A percentile compares a stretch with the other conserved stretches of the same genome.
Conservation (phyloP, 148 eudicot genomes). For the Pharnaceum exiguum region DNA sequence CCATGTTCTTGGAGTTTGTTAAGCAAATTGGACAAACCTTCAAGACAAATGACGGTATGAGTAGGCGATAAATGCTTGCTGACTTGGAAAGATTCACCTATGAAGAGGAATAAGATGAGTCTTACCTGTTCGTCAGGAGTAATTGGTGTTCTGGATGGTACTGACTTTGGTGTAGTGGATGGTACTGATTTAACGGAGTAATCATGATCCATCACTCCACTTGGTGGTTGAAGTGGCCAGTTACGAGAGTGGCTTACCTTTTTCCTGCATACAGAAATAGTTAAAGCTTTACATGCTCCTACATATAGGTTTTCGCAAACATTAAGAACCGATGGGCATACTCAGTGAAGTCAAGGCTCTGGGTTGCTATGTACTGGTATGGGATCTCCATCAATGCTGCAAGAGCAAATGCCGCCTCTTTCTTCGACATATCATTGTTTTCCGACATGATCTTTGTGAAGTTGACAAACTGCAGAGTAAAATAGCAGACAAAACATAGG, state of each 20-base stretch:
- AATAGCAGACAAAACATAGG: background rate
- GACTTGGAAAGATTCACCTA: background rate
- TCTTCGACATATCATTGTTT: slow-evolving; percentile 40
- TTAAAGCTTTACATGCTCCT: slow-evolving; percentile 2
- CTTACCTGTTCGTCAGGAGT: slow-evolving; percentile 47
- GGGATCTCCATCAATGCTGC: slow-evolving; percentile 91
- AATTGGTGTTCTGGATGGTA: slow-evolving; percentile 25
- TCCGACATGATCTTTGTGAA: slow-evolving; percentile 75
- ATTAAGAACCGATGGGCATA: slow-evolving; percentile 14
- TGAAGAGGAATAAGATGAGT: background rate
- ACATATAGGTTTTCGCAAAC: background rate
- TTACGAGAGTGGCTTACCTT: slow-evolving; percentile 13
- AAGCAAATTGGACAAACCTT: slow-evolving; percentile 81
- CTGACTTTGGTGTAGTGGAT: slow-evolving; percentile 16
- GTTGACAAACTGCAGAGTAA: slow-evolving; percentile 57
- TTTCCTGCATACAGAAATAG: slow-evolving; percentile 20
- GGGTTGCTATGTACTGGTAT: slow-evolving; percentile 62
- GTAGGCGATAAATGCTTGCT: background rate
- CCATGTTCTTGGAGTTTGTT: slow-evolving; percentile 71
- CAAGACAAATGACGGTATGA: slow-evolving; percentile 2
- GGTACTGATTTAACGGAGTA: slow-evolving; percentile 29
- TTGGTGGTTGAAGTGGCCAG: slow-evolving; percentile 64
- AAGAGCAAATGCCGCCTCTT: slow-evolving; percentile 78
- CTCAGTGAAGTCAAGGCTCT: slow-evolving; percentile 37
- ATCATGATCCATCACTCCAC: slow-evolving; percentile 53